A percentile compares a stretch with the other conserved stretches of the same genome.
These are phyloP conservation scores for Capillidium rhysosporum DNA, from an alignment of 371 early-diverging fungal genomes.

Conservation along the genomic window DNA sequence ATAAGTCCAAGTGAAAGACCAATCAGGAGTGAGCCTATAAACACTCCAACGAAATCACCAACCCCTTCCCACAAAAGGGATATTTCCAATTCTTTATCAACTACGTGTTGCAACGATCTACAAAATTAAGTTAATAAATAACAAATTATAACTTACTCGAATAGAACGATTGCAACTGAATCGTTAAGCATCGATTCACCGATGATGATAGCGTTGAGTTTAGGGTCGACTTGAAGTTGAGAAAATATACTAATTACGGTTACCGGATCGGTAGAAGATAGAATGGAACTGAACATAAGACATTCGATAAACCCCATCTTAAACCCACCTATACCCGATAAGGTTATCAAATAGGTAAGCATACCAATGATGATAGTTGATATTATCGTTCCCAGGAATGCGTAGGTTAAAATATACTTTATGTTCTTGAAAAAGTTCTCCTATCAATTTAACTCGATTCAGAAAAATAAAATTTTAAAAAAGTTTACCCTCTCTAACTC, in stretches of 20 bases:
- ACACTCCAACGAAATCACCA: constrained; percentile 54
- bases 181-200: constrained; percentile 89
- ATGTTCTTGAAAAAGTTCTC: constrained; percentile 63
- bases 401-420: constrained; percentile 73
- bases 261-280: constrained; percentile 93
- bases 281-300: constrained; percentile 75
- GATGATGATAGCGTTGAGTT: constrained; percentile 80
- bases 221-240: constrained; percentile 77
- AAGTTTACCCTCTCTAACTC: constrained; percentile 53
- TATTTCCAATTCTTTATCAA: constrained; percentile 50
- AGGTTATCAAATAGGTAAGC: constrained; percentile 41
- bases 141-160: constrained; percentile 16
- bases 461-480: background rate
- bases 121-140: constrained; percentile 17
- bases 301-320: constrained; percentile 55
- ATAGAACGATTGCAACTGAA: constrained; percentile 88
- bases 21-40: constrained; percentile 60
- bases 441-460: background rate
- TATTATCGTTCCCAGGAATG: constrained; percentile 77
- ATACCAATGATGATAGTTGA: constrained; percentile 65
- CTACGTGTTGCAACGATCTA: constrained; percentile 48
- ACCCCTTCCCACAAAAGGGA: constrained; percentile 48
- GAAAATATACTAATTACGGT: constrained; percentile 84
- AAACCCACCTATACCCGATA: constrained; percentile 45
- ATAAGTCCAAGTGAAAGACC: constrained; percentile 57